These are phyloP conservation scores for Russula griseocarnosa DNA, from an alignment of 768 basidiomycete species.

Conservation along the genomic window DNA sequence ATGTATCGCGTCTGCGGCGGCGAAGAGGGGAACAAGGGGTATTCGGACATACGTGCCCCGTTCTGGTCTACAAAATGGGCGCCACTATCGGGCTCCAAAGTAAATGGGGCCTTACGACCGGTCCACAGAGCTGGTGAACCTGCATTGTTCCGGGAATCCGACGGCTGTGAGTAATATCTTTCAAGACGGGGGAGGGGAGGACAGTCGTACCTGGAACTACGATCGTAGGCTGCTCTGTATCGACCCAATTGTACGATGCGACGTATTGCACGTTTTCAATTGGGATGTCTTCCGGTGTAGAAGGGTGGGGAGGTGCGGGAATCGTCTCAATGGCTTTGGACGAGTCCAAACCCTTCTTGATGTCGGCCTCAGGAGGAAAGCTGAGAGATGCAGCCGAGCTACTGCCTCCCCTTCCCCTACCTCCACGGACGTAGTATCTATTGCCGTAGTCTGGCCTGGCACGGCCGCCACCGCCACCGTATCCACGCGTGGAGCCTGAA, in stretches of 20 bases:
- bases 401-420: not conserved
- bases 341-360: slow-evolving; percentile 19
- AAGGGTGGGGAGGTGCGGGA: not conserved
- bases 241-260: slow-evolving; percentile 36
- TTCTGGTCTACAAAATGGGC: slow-evolving; percentile 55
- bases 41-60: slow-evolving; percentile 41
- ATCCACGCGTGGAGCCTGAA: not conserved
- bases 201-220: slow-evolving; percentile 33
- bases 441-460: slow-evolving; percentile 7
- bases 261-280: slow-evolving; percentile 31
- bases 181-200: not conserved
- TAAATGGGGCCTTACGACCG: slow-evolving; percentile 46
- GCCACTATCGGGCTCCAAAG: slow-evolving; percentile 52
- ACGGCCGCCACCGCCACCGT: not conserved
- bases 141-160: slow-evolving; percentile 28
- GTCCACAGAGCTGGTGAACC: slow-evolving; percentile 61
- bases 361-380: slow-evolving; percentile 1
- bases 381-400: not conserved
- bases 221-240: slow-evolving; percentile 31
- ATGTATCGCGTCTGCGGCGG: slow-evolving; percentile 47
- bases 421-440: slow-evolving; percentile 2
- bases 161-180: not conserved
- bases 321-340: slow-evolving; percentile 17
- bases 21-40: slow-evolving; percentile 53
- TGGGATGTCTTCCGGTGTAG: not conserved